Base-by-base conservation (phyloP, 2,329 filamentous ascomycete genomes). In the Dothideomycetes sp. region DNA sequence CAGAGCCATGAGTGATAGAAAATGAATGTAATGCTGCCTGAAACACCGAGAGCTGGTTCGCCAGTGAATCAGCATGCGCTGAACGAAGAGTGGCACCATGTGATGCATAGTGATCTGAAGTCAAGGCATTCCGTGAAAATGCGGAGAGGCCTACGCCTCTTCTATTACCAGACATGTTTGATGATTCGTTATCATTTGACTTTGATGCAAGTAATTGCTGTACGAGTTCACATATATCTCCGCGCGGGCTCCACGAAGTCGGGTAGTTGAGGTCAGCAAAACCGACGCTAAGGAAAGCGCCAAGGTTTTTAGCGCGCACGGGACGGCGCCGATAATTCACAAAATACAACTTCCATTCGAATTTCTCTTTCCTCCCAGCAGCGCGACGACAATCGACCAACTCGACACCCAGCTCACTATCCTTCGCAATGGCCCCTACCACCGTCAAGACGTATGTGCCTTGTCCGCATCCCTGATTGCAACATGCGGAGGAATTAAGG, bases 21-120 rank as follows among this genome's bases (percentile, higher is more conserved):
- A 98, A 98, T 62, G 93, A 87, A 65, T 95, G 87, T 4, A 98
- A 77, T 9, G 95, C 74, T 14, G 86, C 91, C 56, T 94, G 87
- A 72, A 98, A 98, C 55, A 96, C 88, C 49, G 87, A 81, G 46
- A 98, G 81, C 59, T 98, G 91, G 29, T 87, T 94, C 54, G 86
- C 81, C 50, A 98, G 79, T 14, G 88, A 89, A 49, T 80, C 76
- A 35, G 86, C 78, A 63, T 96, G 89, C 51, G 78, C 79, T 42
- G 75, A 82, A 47, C 88, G 85, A n/a, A 98, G 79, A 37, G 75
- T 80, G 46, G 79, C 84, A 57, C 91, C 91, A 69, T 95, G 89
- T 18, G 78, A 81, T 44, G 88, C 87, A 67, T 89, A 96, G 54
- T 91, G 88, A 38, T 88, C 84, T 19, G 81, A 84, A 8, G 87